A percentile compares a stretch with the other conserved stretches of the same genome.
Evolutionary conservation across 257 asterid species (phyloP).

Genomic region (Primulina huaijiensis): DNA sequence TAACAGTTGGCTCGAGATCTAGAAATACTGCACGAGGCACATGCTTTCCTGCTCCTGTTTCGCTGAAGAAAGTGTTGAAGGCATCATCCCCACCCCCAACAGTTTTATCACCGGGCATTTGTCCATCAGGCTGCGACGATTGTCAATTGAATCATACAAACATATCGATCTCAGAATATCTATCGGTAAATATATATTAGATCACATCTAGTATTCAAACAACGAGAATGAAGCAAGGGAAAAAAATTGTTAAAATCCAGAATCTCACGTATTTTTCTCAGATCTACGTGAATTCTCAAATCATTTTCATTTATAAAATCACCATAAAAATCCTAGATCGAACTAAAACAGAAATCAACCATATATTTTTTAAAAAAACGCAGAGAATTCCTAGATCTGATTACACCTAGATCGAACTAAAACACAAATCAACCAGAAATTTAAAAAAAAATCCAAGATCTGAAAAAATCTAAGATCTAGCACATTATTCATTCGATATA

Average conservation of each 20-base stretch:
- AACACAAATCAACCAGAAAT: not conserved
- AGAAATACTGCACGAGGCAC: constrained; percentile 93
- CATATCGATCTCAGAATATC: not conserved
- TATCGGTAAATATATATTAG: not conserved
- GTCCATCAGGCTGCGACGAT: constrained; percentile 73
- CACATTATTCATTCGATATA: not conserved
- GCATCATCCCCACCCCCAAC: constrained; percentile 98
- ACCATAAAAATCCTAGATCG: not conserved
- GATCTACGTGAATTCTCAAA: not conserved
- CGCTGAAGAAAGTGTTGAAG: constrained; percentile 91
- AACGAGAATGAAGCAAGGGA: not conserved
- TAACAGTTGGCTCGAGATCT: constrained; percentile 93
- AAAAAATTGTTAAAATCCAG: not conserved
- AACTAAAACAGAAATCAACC: not conserved
- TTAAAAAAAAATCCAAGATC: constrained; percentile 10
- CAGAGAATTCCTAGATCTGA: constrained; percentile 14
- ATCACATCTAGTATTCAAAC: not conserved
- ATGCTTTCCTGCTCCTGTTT: constrained; percentile 95
- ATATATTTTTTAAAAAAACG: no score
- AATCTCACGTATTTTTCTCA: not conserved
- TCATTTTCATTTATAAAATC: not conserved
- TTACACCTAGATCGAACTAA: not conserved
- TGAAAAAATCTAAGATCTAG: not conserved
- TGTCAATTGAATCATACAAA: not conserved
- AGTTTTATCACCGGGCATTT: constrained; percentile 79